Conservation (phyloP, 2,329 filamentous ascomycete species). For the Aspergillus sp. region DNA sequence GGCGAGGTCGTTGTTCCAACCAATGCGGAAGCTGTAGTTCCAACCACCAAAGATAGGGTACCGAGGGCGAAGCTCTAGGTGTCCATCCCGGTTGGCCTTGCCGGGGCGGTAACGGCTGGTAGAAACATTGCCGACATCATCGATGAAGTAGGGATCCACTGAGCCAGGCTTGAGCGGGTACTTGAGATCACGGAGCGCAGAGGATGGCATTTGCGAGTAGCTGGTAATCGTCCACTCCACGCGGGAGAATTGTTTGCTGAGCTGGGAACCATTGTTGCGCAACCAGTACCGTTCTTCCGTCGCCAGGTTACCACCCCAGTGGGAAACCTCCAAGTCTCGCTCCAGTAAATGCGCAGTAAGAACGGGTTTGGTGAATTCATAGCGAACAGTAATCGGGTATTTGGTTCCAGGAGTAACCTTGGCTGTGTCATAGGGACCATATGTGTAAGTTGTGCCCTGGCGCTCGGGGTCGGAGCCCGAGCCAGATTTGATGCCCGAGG, state of each 20-base stretch:
- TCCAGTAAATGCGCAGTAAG: slow-evolving; percentile 74
- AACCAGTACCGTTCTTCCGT: slow-evolving; percentile 92
- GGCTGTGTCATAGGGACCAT: slow-evolving; percentile 72
- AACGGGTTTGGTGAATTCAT: slow-evolving; percentile 92
- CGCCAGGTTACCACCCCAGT: slow-evolving; percentile 96
- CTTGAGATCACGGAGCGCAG: slow-evolving; percentile 75
- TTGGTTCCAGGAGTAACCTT: slow-evolving; percentile 71
- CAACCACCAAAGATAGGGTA: slow-evolving; percentile 97
- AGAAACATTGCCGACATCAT: slow-evolving; percentile 94
- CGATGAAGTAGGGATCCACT: slow-evolving; percentile 86
- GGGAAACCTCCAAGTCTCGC: slow-evolving; percentile 89
- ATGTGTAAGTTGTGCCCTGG: slow-evolving; percentile 79
- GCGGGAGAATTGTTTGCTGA: slow-evolving; percentile 67
- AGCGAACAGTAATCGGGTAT: slow-evolving; percentile 73
- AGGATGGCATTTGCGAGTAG: slow-evolving; percentile 72
- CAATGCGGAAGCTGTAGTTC: slow-evolving; percentile 96
- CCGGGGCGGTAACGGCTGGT: slow-evolving; percentile 75
- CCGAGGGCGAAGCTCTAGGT: slow-evolving; percentile 84
- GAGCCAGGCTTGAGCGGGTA: slow-evolving; percentile 77
- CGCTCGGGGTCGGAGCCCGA: slow-evolving; percentile 68
- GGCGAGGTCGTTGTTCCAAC: slow-evolving; percentile 85
- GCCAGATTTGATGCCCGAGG: slow-evolving; percentile 56
- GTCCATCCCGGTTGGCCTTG: slow-evolving; percentile 65
- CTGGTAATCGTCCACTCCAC: slow-evolving; percentile 68
- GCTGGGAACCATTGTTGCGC: slow-evolving; percentile 77